Percentiles rank a stretch among this genome's conserved stretches.
phyloP scores from a whole-genome alignment of 805 yeast genomes.

The Yamadazyma tumulicola region DNA sequence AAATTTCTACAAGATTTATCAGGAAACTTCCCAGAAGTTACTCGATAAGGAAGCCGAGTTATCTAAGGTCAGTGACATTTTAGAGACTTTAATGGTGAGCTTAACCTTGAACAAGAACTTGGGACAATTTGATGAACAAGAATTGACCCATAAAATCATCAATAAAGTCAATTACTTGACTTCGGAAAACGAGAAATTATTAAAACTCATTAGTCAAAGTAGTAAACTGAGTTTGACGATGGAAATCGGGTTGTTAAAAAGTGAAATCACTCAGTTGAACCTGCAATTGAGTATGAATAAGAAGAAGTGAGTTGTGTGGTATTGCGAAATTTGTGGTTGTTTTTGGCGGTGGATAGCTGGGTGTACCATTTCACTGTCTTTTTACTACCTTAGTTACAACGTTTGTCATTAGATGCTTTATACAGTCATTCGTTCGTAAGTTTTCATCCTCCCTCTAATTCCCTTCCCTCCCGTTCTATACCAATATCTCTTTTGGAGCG shows the following conservation, averaged over 20 bases:
- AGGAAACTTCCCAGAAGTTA: slow-evolving; percentile 46
- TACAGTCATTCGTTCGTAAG: too few species aligned
- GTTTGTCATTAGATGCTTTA: too few species aligned
- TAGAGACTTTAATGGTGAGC: slow-evolving; percentile 54
- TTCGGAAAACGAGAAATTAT: slow-evolving; percentile 66
- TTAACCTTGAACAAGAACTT: slow-evolving; percentile 20
- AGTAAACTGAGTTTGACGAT: slow-evolving; percentile 67
- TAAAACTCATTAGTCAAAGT: slow-evolving; percentile 72
- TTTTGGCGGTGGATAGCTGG: too few species aligned
- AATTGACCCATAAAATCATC: slow-evolving; percentile 69
- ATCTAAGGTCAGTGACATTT: slow-evolving; percentile 55
- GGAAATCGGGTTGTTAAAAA: slow-evolving; percentile 58
- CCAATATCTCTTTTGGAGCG: too few species aligned
- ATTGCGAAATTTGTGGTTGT: too few species aligned
- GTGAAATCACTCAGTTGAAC: slow-evolving; percentile 26
- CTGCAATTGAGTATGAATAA: slow-evolving; percentile 7
- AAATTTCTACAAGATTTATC: slow-evolving; percentile 40
- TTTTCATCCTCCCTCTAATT: too few species aligned
- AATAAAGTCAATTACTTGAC: slow-evolving; percentile 57
- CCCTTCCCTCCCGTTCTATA: too few species aligned
- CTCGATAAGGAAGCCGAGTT: slow-evolving; percentile 48
- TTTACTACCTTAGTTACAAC: too few species aligned
- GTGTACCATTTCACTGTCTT: too few species aligned
- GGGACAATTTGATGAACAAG: slow-evolving; percentile 65
- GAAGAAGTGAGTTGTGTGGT: too few species aligned